Conservation (phyloP, 2,329 filamentous ascomycete genomes). For the Akanthomyces dipterigenus region DNA sequence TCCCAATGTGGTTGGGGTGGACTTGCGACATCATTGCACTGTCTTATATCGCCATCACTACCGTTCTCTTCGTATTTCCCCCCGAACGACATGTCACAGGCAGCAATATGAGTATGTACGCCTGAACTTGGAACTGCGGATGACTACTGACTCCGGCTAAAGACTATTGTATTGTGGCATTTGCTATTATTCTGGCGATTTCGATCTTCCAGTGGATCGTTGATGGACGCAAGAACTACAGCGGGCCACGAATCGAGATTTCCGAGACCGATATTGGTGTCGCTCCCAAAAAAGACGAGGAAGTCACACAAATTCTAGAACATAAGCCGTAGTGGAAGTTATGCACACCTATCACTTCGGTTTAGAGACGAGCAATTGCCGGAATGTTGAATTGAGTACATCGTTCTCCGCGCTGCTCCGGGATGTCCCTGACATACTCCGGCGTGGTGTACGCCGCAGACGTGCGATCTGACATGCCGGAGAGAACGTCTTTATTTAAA, state of each 20-base stretch:
- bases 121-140: background rate
- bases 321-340: slow-evolving; percentile 12
- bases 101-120: slow-evolving; percentile 52
- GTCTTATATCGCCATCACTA: slow-evolving; percentile 58
- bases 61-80: slow-evolving; percentile 68
- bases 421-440: background rate
- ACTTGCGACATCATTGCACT: slow-evolving; percentile 39
- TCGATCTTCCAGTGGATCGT: slow-evolving; percentile 37
- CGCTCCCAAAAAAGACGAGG: background rate
- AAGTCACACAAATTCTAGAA: slow-evolving; percentile 13
- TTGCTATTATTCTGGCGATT: slow-evolving; percentile 38
- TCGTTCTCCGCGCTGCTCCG: background rate
- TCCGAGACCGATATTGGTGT: background rate
- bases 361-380: background rate
- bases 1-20: slow-evolving; percentile 31
- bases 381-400: background rate
- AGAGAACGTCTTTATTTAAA: background rate
- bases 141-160: background rate
- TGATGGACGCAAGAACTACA: slow-evolving; percentile 40
- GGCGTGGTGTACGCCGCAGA: background rate
- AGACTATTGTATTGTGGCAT: slow-evolving; percentile 40
- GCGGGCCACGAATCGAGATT: slow-evolving; percentile 23
- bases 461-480: background rate
- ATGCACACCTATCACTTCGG: too few relatives aligned
- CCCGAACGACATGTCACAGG: slow-evolving; percentile 57